Evolutionary conservation across 2,329 filamentous ascomycete species (phyloP).

Genomic region (Diaporthe ampelina): DNA sequence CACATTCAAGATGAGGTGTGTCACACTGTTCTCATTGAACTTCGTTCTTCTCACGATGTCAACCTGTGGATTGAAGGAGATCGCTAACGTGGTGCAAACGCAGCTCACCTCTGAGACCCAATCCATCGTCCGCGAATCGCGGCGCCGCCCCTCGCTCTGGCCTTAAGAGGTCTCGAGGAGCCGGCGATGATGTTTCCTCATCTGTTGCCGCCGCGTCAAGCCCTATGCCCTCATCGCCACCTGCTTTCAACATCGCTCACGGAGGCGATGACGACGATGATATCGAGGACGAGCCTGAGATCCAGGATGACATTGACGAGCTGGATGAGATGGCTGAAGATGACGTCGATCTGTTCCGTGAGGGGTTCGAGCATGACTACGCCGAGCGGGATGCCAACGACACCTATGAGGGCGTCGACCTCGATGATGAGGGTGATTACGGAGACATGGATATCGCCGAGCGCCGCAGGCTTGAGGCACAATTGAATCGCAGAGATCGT

Average conservation of each 20-base stretch:
- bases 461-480: slow-evolving; percentile 79
- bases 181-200: slow-evolving; percentile 65
- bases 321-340: slow-evolving; percentile 87
- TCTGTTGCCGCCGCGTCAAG: slow-evolving; percentile 68
- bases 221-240: slow-evolving; percentile 76
- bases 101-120: slow-evolving; percentile 87
- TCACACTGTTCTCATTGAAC: not conserved
- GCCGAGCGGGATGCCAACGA: slow-evolving; percentile 76
- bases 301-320: slow-evolving; percentile 81
- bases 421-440: slow-evolving; percentile 85
- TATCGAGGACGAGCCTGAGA: slow-evolving; percentile 78
- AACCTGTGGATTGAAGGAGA: not conserved
- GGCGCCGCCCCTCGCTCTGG: slow-evolving; percentile 67
- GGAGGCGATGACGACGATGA: slow-evolving; percentile 80
- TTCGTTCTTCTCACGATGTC: not conserved
- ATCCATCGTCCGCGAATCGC: slow-evolving; percentile 87
- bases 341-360: slow-evolving; percentile 82
- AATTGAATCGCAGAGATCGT: slow-evolving; percentile 80
- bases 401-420: slow-evolving; percentile 76
- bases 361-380: slow-evolving; percentile 81
- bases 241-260: slow-evolving; percentile 74
- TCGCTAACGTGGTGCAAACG: slow-evolving; percentile 44
- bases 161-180: slow-evolving; percentile 69
- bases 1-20: slow-evolving; percentile 39
- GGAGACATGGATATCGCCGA: slow-evolving; percentile 76